Evolutionary conservation across 495 filamentous ascomycete genomes (phyloP), one percentile per base, ranked within the genome.

Genomic region (Aspergillus conjunctus): DNA sequence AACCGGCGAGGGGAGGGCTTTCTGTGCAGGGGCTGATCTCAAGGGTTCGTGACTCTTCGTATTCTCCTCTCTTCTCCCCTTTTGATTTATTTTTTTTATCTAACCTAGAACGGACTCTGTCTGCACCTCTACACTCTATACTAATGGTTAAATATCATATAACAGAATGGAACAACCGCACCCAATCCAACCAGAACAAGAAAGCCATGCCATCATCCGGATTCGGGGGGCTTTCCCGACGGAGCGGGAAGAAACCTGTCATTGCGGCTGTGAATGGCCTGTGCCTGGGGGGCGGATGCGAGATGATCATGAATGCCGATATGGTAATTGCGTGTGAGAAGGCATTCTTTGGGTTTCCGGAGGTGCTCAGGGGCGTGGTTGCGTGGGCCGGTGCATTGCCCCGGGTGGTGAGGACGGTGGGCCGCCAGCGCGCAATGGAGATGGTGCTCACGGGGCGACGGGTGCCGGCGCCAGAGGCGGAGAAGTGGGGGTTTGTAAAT

Each of bases 201-300:
- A 31, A 41, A 26, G 56, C 44, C 63, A 39, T 41, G 15, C 67
- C 61, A 10, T 12, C 63, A 2, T 63, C 63, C 8, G 77, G 77
- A 12, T 79, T 79, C 59, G 73, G 73, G 33, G 77, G 77, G 0
- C 66, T 79, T 7, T 70, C 74, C 6, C 79, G 84, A 8, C 78
- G 85, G 22, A 71, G 61, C 8, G 81, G 80, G 54, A 72, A 69
- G 34, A 80, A 80, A 58, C 91, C 90, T n/a, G 72, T 93, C 9
- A 83, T 94, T 48, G 83, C 83, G 12, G 91, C 91, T 1, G 84
- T 93, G 18, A 88, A 91, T 64, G 91, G 91, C 1, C 66, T 89
- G 15, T 85, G 82, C 61, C 78, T 89, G 39, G 91, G 91, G n/a
- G 91, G 90, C 15, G 91, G 90, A 1, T 79, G 83, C 58, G 91